Conservation (phyloP, 441 rosid species). For the Aleurites moluccanus region DNA sequence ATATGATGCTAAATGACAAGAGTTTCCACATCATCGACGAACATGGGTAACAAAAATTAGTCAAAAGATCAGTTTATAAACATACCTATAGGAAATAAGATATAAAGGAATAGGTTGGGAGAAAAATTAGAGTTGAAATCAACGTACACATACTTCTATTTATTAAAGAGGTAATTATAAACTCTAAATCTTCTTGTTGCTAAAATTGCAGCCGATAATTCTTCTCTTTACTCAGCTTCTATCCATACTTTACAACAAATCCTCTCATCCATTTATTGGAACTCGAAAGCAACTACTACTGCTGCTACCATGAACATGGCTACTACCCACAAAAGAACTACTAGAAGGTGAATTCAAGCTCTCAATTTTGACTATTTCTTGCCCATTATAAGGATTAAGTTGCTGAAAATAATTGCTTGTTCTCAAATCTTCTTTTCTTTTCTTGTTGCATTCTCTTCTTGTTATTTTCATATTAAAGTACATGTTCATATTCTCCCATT, state of each 20-base stretch:
- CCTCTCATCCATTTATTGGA: constrained; percentile 27
- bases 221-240: too few species aligned
- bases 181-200: neutral
- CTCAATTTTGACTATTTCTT: constrained; percentile 20
- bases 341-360: constrained; percentile 19
- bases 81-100: too few species aligned
- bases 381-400: constrained; percentile 23
- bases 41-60: too few species aligned
- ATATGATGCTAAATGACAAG: too few species aligned
- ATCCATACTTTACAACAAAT: neutral
- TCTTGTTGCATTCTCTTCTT: constrained; percentile 30
- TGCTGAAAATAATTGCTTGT: constrained; percentile 23
- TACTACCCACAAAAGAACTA: constrained; percentile 18
- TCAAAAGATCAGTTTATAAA: too few species aligned
- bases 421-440: constrained; percentile 23
- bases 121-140: too few species aligned
- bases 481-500: constrained; percentile 38
- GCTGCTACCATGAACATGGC: constrained; percentile 17
- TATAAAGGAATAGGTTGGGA: too few species aligned
- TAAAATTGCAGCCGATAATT: neutral
- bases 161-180: neutral
- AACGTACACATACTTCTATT: constrained; percentile 12
- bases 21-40: too few species aligned
- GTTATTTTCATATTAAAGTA: constrained; percentile 28
- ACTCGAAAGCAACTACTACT: constrained; percentile 22